Conservation (phyloP, 768 basidiomycete species). For the Mycena epipterygia region DNA sequence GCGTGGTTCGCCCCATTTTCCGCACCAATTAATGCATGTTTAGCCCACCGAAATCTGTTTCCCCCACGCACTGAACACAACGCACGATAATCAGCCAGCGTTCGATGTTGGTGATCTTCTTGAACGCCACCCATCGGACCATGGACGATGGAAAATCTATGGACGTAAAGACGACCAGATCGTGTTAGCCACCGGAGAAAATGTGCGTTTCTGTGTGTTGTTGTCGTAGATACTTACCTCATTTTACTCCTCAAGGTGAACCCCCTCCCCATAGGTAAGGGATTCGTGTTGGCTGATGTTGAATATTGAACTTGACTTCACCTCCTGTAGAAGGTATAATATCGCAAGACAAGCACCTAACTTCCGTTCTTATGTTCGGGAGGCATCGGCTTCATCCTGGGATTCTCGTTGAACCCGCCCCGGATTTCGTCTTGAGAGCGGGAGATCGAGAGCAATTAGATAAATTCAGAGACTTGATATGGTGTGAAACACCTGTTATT, state of each 20-base stretch:
- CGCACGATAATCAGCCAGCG: conserved; percentile 1
- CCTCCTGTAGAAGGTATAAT: conserved; percentile 1
- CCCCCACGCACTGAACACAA: conserved; percentile 9
- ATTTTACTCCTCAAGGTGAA: conserved; percentile 3
- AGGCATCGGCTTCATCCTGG: conserved; percentile 14
- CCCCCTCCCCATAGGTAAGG: conserved; percentile 14
- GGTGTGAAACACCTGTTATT: neutral
- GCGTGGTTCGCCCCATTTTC: too few species aligned
- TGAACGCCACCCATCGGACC: conserved; percentile 14
- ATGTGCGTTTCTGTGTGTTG: neutral
- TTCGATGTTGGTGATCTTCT: conserved; percentile 22
- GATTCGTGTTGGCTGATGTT: neutral
- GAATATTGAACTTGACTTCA: neutral
- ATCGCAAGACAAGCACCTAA: conserved; percentile 17
- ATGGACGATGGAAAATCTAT: conserved; percentile 8
- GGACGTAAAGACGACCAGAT: conserved; percentile 23
- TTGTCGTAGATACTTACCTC: neutral
- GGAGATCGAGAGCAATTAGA: neutral
- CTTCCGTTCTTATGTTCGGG: conserved; percentile 6
- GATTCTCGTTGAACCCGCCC: conserved; percentile 3
- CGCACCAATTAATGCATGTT: neutral
- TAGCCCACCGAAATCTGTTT: conserved; percentile 18
- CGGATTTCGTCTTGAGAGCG: neutral
- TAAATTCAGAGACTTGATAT: conserved; percentile 8
- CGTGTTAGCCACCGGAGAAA: conserved; percentile 9